Evolutionary conservation across 106 monocot species (phyloP).

Genomic region (Dendrobium huoshanense): DNA sequence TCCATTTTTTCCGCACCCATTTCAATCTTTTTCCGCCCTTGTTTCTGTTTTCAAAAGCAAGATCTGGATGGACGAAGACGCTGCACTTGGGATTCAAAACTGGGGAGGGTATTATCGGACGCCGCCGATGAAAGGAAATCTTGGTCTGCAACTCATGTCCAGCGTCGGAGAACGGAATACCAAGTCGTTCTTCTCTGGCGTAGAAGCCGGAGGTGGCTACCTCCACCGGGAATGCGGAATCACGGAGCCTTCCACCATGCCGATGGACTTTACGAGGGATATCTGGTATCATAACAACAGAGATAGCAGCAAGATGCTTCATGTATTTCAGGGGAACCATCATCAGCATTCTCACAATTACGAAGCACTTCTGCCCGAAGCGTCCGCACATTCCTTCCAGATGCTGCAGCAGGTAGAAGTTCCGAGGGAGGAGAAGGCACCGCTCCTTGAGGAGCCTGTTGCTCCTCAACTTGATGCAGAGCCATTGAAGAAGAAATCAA

Average conservation of each 20-base stretch:
- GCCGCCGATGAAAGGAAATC: conserved; percentile 35
- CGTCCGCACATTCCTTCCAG: conserved; percentile 33
- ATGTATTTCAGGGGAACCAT: conserved; percentile 27
- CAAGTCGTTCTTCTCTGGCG: conserved; percentile 32
- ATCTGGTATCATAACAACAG: conserved; percentile 32
- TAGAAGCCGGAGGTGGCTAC: conserved; percentile 6
- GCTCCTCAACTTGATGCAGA: conserved; percentile 10
- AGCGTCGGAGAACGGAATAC: conserved; percentile 42
- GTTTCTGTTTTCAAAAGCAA: not conserved
- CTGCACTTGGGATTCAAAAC: conserved; percentile 41
- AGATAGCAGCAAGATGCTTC: conserved; percentile 37
- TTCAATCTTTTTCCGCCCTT: not conserved
- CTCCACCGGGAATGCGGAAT: conserved; percentile 25
- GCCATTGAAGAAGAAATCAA: conserved; percentile 39
- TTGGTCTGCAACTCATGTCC: conserved; percentile 76
- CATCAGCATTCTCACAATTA: conserved; percentile 14
- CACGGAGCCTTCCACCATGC: conserved; percentile 21
- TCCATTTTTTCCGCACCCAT: not conserved
- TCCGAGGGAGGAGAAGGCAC: conserved; percentile 18
- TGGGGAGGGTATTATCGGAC: conserved; percentile 57
- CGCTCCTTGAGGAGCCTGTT: conserved; percentile 7
- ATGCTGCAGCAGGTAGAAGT: conserved; percentile 30
- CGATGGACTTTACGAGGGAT: conserved; percentile 36
- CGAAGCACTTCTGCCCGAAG: conserved; percentile 1
- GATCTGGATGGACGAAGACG: conserved; percentile 63